Base-by-base conservation (phyloP, 2,329 filamentous ascomycete species). In the Allantophomopsis lycopodina region DNA sequence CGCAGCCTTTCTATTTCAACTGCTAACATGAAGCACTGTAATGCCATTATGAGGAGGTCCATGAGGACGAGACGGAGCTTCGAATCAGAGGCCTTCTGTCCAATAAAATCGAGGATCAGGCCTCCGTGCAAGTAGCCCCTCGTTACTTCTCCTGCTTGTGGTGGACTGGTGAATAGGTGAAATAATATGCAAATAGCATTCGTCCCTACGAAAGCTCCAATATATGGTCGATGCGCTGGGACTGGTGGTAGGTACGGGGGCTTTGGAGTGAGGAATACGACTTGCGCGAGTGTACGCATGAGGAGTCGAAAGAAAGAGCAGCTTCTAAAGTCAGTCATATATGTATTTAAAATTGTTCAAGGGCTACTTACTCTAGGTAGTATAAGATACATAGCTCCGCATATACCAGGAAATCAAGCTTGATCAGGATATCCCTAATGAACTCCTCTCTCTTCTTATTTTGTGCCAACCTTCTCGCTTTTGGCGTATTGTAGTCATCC, bases 121-220 rank as follows among this genome's bases (percentile, higher is more conserved):
- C 78, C 78, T 17, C 78, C 78, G 45, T 82, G 77, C 17, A 80
- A 64, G 51, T 81, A 82, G 17, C 76, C 77, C 39, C 74, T 64
- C 43, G 73, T 67, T 31, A 71, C 66, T 49, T 81, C 77, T 43
- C 68, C 66, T n/a, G 73, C 75, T 16, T 60, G 57, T 0, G 74
- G 69, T 0, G 75, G 58, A 7, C 69, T 56, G n/a, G 64, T 61
- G 30, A 78, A 60, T 4, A 76, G 50, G 51, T 82, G 77, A 33
- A 74, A 56, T 3, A 79, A 57, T 40, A 79, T 66, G 58, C 76
- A 81, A 38, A 79, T 51, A 8, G 71, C 40, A 52, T 78, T 78
- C 12, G 76, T 70, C 14, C 68, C 58, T 46, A 78, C 56, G 45
- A 82, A 65, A 38, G 71, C 66, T 36, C 74, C 62, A 37, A 79